Percentiles rank a stretch among this genome's conserved stretches.
Evolutionary conservation across 2,329 filamentous ascomycete genomes (phyloP).

Genomic region (Talaromyces sp.): DNA sequence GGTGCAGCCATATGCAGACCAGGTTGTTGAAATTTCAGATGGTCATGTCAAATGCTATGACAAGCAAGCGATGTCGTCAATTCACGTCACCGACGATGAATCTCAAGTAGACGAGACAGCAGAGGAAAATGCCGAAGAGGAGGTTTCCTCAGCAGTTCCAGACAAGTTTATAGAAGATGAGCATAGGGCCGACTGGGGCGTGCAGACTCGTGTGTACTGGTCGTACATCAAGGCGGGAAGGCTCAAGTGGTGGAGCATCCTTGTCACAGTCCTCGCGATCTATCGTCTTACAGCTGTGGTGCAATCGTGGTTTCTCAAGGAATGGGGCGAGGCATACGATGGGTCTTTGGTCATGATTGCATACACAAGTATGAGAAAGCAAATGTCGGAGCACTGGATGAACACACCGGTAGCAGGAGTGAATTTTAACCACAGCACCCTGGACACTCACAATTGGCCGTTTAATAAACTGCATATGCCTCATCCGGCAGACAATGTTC

Average conservation of each 20-base stretch:
- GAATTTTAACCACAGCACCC: slow-evolving; percentile 29
- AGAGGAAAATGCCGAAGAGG: slow-evolving; percentile 36
- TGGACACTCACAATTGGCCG: slow-evolving; percentile 6
- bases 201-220: slow-evolving; percentile 73
- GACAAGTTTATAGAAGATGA: slow-evolving; percentile 79
- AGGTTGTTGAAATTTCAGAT: slow-evolving; percentile 65
- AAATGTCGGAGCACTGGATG: slow-evolving; percentile 6
- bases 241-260: slow-evolving; percentile 64
- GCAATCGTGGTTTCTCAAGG: slow-evolving; percentile 76
- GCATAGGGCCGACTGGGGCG: slow-evolving; percentile 66
- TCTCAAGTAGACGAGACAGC: slow-evolving; percentile 13
- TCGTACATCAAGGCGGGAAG: slow-evolving; percentile 78
- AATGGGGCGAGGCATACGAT: slow-evolving; percentile 74
- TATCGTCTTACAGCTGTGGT: slow-evolving; percentile 62
- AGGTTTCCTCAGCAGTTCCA: slow-evolving; percentile 49
- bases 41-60: slow-evolving; percentile 52
- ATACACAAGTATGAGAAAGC: slow-evolving; percentile 13
- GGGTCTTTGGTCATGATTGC: slow-evolving; percentile 19
- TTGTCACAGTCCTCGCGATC: slow-evolving; percentile 58
- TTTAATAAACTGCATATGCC: slow-evolving; percentile 45
- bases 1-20: slow-evolving; percentile 65
- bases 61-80: slow-evolving; percentile 42
- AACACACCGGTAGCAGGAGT: slow-evolving; percentile 17
- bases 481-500: slow-evolving; percentile 60
- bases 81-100: slow-evolving; percentile 25